phyloP scores from a whole-genome alignment of 2,329 filamentous ascomycete genomes.

The Ophiocordyceps unilateralis region DNA sequence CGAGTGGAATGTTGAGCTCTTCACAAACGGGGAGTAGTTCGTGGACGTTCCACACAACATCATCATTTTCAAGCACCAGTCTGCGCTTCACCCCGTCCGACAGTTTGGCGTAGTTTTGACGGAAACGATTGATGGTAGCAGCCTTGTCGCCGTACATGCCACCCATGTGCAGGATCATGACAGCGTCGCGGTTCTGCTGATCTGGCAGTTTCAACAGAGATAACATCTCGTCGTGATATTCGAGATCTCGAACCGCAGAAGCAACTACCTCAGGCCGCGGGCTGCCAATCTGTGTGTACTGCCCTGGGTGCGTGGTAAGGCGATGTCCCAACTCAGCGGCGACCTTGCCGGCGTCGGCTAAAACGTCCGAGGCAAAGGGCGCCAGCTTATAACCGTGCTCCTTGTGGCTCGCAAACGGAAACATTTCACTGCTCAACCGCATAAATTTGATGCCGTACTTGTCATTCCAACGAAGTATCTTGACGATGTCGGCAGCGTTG shows the following conservation, averaged over 20 bases:
- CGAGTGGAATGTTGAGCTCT: slow-evolving; percentile 82
- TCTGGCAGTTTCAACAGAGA: slow-evolving; percentile 57
- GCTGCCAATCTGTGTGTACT: slow-evolving; percentile 82
- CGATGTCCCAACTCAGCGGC: slow-evolving; percentile 67
- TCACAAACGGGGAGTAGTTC: slow-evolving; percentile 81
- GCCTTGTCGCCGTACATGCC: slow-evolving; percentile 77
- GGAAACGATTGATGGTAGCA: slow-evolving; percentile 63
- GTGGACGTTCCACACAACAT: slow-evolving; percentile 83
- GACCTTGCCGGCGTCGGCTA: slow-evolving; percentile 61
- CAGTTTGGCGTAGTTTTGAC: slow-evolving; percentile 51
- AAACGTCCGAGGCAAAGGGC: slow-evolving; percentile 62
- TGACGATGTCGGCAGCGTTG: slow-evolving; percentile 68
- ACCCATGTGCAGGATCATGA: slow-evolving; percentile 92
- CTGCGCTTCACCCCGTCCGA: slow-evolving; percentile 58
- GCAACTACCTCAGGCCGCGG: slow-evolving; percentile 61
- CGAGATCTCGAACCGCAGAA: slow-evolving; percentile 63
- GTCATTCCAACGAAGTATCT: slow-evolving; percentile 85
- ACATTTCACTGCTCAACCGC: slow-evolving; percentile 89
- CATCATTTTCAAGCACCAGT: slow-evolving; percentile 84
- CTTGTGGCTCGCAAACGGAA: slow-evolving; percentile 81
- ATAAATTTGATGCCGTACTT: slow-evolving; percentile 85
- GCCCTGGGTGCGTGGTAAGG: slow-evolving; percentile 79
- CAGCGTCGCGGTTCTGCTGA: slow-evolving; percentile 67
- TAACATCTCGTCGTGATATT: slow-evolving; percentile 78
- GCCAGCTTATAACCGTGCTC: slow-evolving; percentile 75